Evolutionary conservation across 352 stramenopile genomes (phyloP).

Genomic region (Pythium oligandrum): DNA sequence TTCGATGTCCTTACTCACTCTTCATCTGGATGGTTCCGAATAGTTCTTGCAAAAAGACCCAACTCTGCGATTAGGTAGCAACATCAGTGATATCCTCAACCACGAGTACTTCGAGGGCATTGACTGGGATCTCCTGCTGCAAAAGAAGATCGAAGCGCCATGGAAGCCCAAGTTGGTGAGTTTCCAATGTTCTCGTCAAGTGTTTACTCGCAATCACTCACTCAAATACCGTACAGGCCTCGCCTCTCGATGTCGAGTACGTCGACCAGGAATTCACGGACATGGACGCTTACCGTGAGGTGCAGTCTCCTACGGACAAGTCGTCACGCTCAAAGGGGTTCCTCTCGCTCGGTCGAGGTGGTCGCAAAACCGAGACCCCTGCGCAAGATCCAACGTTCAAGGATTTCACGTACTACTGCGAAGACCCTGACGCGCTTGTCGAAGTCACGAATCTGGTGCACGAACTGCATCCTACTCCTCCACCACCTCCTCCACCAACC

Average conservation of each 20-base stretch:
- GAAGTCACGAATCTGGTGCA: conserved; percentile 78
- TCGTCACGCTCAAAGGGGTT: conserved; percentile 77
- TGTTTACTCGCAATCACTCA: background rate
- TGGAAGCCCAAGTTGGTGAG: conserved; percentile 78
- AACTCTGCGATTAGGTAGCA: conserved; percentile 81
- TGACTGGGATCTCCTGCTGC: conserved; percentile 81
- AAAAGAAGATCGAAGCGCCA: conserved; percentile 79
- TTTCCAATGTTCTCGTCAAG: background rate
- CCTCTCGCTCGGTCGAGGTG: conserved; percentile 60
- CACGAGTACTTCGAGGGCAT: conserved; percentile 78
- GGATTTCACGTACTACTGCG: conserved; percentile 88
- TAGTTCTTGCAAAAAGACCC: conserved; percentile 86
- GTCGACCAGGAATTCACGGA: conserved; percentile 86
- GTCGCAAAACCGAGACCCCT: conserved; percentile 63
- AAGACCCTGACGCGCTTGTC: conserved; percentile 82
- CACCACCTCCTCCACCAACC: conserved; percentile 25
- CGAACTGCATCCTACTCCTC: conserved; percentile 55
- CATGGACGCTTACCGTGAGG: conserved; percentile 72
- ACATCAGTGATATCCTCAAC: conserved; percentile 83
- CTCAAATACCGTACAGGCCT: conserved; percentile 30
- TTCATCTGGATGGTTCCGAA: background rate
- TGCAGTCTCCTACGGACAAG: conserved; percentile 83
- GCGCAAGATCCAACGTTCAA: conserved; percentile 87
- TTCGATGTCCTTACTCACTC: background rate
- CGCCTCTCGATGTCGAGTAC: conserved; percentile 81